Evolutionary conservation across 257 asterid species (phyloP), one percentile per base, ranked within the genome.

Genomic region (Euphrasia confusa): DNA sequence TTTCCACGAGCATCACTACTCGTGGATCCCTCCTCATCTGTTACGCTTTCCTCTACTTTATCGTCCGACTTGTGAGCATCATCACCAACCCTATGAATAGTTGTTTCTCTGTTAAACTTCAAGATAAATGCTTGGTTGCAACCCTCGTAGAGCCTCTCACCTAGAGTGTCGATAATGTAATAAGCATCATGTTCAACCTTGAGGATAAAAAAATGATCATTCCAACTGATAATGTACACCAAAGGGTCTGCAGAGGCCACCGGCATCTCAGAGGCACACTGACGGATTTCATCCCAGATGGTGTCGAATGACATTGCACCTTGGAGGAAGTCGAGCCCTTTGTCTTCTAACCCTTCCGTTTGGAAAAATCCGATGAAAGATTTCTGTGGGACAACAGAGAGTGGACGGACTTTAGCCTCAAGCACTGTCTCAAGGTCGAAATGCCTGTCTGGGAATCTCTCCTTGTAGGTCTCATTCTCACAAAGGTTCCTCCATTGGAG

Each of bases 401-500:
- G 82, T 0, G 84, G 83, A 32, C 92, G 87, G 2, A 84, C 75
- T 78, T 77, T 71, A 4, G 95, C 89, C 72, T 76, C 80, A 28
- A 89, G 67, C 48, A 89, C 85, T 0, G 97, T 86, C 64, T 89
- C 97, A 0, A 89, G 95, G 58, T 89, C 97, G 32, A 89, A 89
- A 80, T 89, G 97, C 74, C 83, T 89, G 79, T 89, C 97, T 0
- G 94, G 89, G 71, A 89, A 89, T 27, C 76, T 73, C 49, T 77
- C 91, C 60, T 15, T 66, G 52, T 83, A 86, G 7, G 68, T 71
- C 54, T 75, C 80, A 7, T 86, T 78, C 52, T 79, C 89, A 24
- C 97, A 89, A 13, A 89, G 95, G 52, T 81, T 86, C 65, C 97
- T 86, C 97, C 97, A 89, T 68, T 89, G 87, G 27, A 76, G 66